Evolutionary conservation across 169 alveolate species (phyloP).

Genomic region (Babesia gibsoni): DNA sequence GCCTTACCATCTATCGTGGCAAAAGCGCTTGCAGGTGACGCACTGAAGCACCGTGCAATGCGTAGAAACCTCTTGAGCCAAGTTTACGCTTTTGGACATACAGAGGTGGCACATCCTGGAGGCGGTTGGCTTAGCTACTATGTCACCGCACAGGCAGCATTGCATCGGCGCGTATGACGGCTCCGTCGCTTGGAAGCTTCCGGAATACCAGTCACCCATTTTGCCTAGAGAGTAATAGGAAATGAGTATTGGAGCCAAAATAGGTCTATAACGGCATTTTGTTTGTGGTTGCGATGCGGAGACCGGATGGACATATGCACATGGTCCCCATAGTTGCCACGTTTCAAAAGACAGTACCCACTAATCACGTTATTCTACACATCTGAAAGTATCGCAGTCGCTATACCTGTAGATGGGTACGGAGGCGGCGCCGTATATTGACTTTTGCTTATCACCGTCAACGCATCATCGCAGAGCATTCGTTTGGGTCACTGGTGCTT

Average conservation of each 20-base stretch:
- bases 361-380: too few relatives aligned
- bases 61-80: conserved; percentile 52
- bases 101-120: conserved; percentile 62
- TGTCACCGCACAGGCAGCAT: conserved; percentile 65
- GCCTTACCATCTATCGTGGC: conserved; percentile 60
- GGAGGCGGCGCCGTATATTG: not conserved
- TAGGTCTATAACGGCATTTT: too few relatives aligned
- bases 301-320: too few relatives aligned
- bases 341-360: too few relatives aligned
- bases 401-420: too few relatives aligned
- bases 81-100: conserved; percentile 52
- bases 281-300: too few relatives aligned
- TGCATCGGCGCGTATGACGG: conserved; percentile 65
- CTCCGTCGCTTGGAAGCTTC: conserved; percentile 30
- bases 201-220: conserved; percentile 55
- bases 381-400: not conserved
- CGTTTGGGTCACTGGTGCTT: not conserved
- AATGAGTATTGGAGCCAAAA: too few relatives aligned
- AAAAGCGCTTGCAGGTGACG: conserved; percentile 51
- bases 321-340: too few relatives aligned
- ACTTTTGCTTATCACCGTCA: not conserved
- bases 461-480: too few relatives aligned
- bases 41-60: conserved; percentile 60
- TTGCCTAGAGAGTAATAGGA: too few relatives aligned
- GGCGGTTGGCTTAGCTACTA: conserved; percentile 56